Evolutionary conservation across 192 early-diverging fungal genomes (phyloP).

Genomic region (Coemansia sp.): DNA sequence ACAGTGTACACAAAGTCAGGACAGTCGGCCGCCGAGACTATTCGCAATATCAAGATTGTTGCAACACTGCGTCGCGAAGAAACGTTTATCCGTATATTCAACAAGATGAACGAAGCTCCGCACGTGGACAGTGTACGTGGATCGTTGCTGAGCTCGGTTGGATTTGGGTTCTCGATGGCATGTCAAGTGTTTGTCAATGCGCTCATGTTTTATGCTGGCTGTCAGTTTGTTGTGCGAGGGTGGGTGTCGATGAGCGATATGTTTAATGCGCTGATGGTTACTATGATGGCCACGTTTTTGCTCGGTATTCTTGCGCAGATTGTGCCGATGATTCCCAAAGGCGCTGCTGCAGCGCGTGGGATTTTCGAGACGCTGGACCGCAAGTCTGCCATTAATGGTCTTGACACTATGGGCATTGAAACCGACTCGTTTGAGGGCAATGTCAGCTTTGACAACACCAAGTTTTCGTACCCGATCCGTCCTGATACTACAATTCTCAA

Average conservation of each 20-base stretch:
- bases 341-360: conserved; percentile 71
- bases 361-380: conserved; percentile 73
- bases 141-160: conserved; percentile 64
- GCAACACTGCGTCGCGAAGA: conserved; percentile 72
- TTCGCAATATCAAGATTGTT: conserved; percentile 87
- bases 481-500: conserved; percentile 60
- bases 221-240: conserved; percentile 57
- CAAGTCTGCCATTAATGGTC: conserved; percentile 59
- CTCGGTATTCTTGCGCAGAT: conserved; percentile 67
- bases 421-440: conserved; percentile 26
- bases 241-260: conserved; percentile 52
- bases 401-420: conserved; percentile 38
- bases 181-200: conserved; percentile 72
- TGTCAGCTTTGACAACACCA: conserved; percentile 18
- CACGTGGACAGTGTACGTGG: conserved; percentile 66
- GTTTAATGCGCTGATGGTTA: conserved; percentile 70
- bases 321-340: conserved; percentile 74
- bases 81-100: conserved; percentile 68
- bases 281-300: conserved; percentile 68
- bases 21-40: conserved; percentile 81
- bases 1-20: conserved; percentile 74
- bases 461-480: conserved; percentile 69
- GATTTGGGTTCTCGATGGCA: conserved; percentile 70
- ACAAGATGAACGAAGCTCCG: conserved; percentile 61
- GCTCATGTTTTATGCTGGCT: conserved; percentile 70